Conservation (phyloP, 805 yeast genomes). For the Jamesozyma gamospora region DNA sequence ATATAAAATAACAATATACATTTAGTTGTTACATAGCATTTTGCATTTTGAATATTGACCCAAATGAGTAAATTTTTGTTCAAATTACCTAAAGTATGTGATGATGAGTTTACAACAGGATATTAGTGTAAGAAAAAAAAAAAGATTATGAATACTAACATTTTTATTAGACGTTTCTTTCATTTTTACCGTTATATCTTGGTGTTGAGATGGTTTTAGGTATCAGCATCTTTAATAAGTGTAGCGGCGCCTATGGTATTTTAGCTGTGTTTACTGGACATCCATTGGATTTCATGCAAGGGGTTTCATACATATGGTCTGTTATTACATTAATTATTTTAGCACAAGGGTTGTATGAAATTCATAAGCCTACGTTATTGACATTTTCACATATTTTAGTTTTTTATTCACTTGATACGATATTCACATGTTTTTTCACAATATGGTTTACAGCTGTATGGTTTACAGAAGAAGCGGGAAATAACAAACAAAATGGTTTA, state of each 20-base stretch:
- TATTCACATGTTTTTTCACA: constrained; percentile 58
- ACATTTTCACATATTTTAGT: constrained; percentile 54
- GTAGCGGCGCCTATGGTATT: constrained; percentile 81
- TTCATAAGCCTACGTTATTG: constrained; percentile 48
- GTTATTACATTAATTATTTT: constrained; percentile 55
- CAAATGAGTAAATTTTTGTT: neutral
- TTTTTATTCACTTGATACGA: constrained; percentile 57
- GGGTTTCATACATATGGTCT: constrained; percentile 66
- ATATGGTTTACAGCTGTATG: constrained; percentile 65
- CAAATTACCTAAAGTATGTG: constrained; percentile 1
- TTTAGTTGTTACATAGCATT: too few species aligned
- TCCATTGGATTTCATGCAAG: constrained; percentile 70
- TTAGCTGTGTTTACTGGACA: constrained; percentile 84
- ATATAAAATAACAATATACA: too few species aligned
- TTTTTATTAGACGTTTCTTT: constrained; percentile 46
- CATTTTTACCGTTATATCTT: constrained; percentile 63
- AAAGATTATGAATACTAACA: too few species aligned
- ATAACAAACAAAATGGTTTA: neutral
- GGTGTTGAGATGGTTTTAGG: constrained; percentile 81
- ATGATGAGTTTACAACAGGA: too few species aligned
- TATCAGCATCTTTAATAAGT: constrained; percentile 72
- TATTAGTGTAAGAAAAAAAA: too few species aligned
- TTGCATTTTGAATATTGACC: too few species aligned
- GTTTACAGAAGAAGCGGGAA: constrained; percentile 44
- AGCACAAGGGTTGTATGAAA: constrained; percentile 43